Evolutionary conservation across 148 eudicot genomes (phyloP).

Genomic region (Arctostaphylos glauca): DNA sequence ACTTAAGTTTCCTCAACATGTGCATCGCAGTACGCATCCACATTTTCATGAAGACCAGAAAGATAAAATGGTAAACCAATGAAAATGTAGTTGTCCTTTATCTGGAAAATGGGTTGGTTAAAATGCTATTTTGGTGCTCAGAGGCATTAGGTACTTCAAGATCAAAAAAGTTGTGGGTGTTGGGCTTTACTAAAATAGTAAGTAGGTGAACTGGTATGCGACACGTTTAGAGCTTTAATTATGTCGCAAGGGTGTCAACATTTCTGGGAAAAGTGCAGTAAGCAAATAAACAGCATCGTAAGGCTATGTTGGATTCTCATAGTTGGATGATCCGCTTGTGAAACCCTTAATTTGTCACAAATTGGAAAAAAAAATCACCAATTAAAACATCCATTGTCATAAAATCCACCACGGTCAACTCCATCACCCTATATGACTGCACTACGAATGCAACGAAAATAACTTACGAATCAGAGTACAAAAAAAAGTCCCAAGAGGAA

Average conservation of each 20-base stretch:
- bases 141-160: background rate
- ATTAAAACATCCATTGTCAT: background rate
- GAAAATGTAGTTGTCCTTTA: background rate
- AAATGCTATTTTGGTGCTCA: background rate
- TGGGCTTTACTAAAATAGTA: background rate
- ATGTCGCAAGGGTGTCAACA: too few species aligned
- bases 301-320: background rate
- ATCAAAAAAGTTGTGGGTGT: background rate
- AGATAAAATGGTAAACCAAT: background rate
- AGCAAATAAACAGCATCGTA: too few species aligned
- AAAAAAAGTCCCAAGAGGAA: background rate
- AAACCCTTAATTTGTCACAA: background rate
- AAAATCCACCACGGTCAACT: background rate
- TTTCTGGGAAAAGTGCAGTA: background rate
- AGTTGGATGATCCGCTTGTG: background rate
- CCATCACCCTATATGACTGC: background rate
- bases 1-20: background rate
- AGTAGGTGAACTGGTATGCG: background rate
- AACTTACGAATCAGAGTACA: background rate
- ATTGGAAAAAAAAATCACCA: background rate
- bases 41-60: background rate
- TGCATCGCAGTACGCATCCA: background rate
- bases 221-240: background rate
- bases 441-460: background rate
- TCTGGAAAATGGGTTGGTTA: background rate